A percentile compares a stretch with the other conserved stretches of the same genome.
These are phyloP conservation scores for Quercus lobata DNA, from an alignment of 331 rosid species.

Conservation along the genomic window DNA sequence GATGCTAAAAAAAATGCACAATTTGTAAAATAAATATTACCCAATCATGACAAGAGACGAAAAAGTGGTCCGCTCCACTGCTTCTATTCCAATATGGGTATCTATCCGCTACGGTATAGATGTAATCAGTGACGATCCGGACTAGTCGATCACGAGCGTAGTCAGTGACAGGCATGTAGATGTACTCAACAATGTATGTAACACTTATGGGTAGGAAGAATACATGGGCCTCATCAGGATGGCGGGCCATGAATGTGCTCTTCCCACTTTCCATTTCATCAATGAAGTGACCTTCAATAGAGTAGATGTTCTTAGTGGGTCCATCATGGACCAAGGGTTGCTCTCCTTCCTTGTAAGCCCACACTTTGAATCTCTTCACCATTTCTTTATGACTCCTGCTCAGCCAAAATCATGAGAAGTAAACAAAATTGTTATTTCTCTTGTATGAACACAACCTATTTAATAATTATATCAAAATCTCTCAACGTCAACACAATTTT, in stretches of 20 bases:
- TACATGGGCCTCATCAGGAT: conserved; percentile 58
- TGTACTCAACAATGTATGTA: conserved; percentile 28
- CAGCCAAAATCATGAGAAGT: neutral
- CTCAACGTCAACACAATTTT: too few species aligned
- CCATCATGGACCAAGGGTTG: conserved; percentile 49
- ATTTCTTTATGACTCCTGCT: conserved; percentile 68
- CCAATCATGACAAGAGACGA: conserved; percentile 82
- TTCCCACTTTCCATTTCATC: conserved; percentile 34
- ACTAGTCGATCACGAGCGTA: conserved; percentile 45
- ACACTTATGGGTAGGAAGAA: conserved; percentile 65
- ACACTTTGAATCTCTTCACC: conserved; percentile 68
- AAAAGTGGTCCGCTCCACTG: conserved; percentile 64
- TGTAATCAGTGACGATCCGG: conserved; percentile 44
- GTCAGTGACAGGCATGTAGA: conserved; percentile 48
- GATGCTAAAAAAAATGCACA: neutral
- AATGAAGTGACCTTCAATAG: conserved; percentile 66
- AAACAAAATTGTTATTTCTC: too few species aligned
- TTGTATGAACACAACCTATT: too few species aligned
- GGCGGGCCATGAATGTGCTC: conserved; percentile 47
- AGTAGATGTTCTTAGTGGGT: conserved; percentile 49
- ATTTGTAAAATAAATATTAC: conserved; percentile 19
- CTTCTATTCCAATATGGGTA: conserved; percentile 66
- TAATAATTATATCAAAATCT: too few species aligned
- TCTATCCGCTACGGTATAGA: conserved; percentile 29
- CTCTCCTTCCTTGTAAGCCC: conserved; percentile 74